phyloP scores from a whole-genome alignment of 179 eudicot species.

The Silene coronaria region DNA sequence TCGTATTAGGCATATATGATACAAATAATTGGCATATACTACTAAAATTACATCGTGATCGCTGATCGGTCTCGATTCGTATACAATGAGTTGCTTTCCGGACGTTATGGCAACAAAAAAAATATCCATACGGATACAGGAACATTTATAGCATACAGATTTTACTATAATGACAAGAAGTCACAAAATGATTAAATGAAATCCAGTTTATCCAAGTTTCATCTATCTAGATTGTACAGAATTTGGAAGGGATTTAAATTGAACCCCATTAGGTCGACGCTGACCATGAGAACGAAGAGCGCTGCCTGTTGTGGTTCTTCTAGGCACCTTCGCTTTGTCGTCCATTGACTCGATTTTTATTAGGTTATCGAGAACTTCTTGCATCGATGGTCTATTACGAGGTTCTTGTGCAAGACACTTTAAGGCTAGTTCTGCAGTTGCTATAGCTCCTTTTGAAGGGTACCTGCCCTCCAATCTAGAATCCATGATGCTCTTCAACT shows the following conservation, averaged over 20 bases:
- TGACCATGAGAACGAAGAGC: constrained; percentile 25
- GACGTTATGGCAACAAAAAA: background rate
- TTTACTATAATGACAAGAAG: constrained; percentile 8
- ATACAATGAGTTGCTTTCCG: background rate
- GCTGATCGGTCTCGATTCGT: background rate
- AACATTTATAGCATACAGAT: background rate
- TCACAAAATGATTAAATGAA: background rate
- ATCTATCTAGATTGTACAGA: constrained; percentile 23
- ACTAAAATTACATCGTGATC: background rate
- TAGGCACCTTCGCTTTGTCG: constrained; percentile 40
- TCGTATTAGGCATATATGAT: background rate
- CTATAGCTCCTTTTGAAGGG: constrained; percentile 30
- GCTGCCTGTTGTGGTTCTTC: constrained; percentile 23
- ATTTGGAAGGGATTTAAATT: constrained; percentile 10
- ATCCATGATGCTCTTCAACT: constrained; percentile 34
- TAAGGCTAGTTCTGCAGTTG: constrained; percentile 55
- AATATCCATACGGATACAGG: background rate
- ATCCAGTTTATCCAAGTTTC: background rate
- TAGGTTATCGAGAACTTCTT: constrained; percentile 58
- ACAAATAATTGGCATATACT: background rate
- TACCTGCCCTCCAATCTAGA: constrained; percentile 32
- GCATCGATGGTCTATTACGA: constrained; percentile 63
- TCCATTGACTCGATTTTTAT: constrained; percentile 38
- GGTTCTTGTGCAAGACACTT: constrained; percentile 62
- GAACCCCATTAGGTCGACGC: constrained; percentile 20